Evolutionary conservation across 2,329 filamentous ascomycete genomes (phyloP), one percentile per base, ranked within the genome.

Genomic region (Scedosporium boydii): DNA sequence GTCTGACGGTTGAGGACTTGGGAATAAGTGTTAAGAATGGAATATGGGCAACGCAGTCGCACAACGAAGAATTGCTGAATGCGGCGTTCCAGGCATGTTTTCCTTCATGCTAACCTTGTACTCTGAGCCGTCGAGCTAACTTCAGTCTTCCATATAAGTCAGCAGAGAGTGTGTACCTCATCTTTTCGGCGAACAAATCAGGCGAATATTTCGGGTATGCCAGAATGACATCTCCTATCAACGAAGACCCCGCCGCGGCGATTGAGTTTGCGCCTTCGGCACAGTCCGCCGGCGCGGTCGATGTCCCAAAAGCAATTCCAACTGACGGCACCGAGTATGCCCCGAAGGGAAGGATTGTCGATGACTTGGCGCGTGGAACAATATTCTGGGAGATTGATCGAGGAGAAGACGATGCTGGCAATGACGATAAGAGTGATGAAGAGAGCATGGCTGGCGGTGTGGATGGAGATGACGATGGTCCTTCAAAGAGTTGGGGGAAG

Each of bases 191-290:
- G 12, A 98, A 98, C 74, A 97, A 97, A 70, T 97, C 93, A 0
- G 93, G 93, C 12, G 93, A 97, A 74, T 98, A 97, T 71, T 97
- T 95, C 75, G 93, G 93, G 21, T 97, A 96, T 70, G 93, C 93
- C 21, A 86, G 89, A 44, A 98, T 98, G 93, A 78, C 81, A 9
- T 96, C 93, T 23, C 79, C 86, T 3, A 96, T 97, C 69, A 87
- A 89, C 67, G 84, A 93, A 62, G 89, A 96, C 67, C 86, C 88
- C 10, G 81, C 82, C 0, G 84, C 87, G 1, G 84, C 86, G 0
- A 85, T 90, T 58, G 82, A 89, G 69, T 88, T 91, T 73, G 85
- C 86, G 4, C 86, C 86, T 1, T 85, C 86, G 67, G 78, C 81
- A 6, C 86, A 89, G 64, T 75, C 81, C 12, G 73, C 80, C 6